phyloP scores from a whole-genome alignment of 345 rosid genomes.

The Eucalyptus coolabah region DNA sequence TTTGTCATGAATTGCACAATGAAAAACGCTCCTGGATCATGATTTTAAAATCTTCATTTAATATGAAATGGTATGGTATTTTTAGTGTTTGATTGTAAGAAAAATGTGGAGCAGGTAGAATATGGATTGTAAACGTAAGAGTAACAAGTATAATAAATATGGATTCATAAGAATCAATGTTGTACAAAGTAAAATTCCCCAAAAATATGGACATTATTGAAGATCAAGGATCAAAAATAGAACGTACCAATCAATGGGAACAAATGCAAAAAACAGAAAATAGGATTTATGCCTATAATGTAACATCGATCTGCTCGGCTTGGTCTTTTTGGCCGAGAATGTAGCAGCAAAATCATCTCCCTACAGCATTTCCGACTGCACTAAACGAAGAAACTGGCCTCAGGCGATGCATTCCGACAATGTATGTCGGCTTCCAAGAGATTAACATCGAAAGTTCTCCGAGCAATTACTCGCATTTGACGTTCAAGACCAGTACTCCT shows the following conservation, averaged over 20 bases:
- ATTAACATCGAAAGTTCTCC: neutral
- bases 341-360: neutral
- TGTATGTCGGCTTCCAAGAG: neutral
- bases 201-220: neutral
- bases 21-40: rapidly evolving
- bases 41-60: neutral
- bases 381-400: neutral
- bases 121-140: neutral
- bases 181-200: neutral
- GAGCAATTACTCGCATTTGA: neutral
- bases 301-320: neutral
- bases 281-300: neutral
- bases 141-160: neutral
- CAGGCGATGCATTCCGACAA: neutral
- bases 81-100: neutral
- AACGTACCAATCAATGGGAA: neutral
- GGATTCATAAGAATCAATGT: neutral
- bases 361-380: neutral
- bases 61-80: neutral
- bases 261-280: neutral
- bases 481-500: slow-evolving; percentile 5
- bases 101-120: neutral
- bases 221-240: neutral
- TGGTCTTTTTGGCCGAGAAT: neutral
- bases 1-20: neutral